Conservation (phyloP, 2,329 filamentous ascomycete genomes). For the Cladosporium sp. region DNA sequence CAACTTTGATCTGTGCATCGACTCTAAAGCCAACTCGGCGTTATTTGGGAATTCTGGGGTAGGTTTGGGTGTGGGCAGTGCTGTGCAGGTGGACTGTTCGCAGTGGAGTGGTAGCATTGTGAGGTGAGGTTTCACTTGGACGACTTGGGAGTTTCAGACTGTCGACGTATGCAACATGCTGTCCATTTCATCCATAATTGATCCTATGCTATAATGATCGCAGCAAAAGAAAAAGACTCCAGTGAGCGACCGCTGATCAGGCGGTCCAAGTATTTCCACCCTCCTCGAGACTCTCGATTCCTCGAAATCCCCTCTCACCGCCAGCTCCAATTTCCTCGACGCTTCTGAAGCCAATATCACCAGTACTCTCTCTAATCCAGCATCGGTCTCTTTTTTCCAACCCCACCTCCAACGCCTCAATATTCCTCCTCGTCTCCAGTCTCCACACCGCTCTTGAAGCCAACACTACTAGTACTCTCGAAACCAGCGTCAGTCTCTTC, state of each 20-base stretch:
- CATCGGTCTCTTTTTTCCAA: constrained; percentile 16
- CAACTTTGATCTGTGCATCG: constrained; percentile 41
- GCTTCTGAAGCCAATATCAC: constrained; percentile 12
- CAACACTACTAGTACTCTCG: constrained; percentile 9
- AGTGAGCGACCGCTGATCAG: too few species aligned
- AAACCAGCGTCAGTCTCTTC: constrained; percentile 17
- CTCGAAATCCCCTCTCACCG: constrained; percentile 17
- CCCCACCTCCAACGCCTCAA: background rate
- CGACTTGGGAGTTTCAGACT: background rate
- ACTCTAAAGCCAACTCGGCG: constrained; percentile 34
- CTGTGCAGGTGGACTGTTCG: constrained; percentile 28
- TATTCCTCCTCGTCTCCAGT: constrained; percentile 19
- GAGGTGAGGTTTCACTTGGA: background rate
- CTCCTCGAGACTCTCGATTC: background rate
- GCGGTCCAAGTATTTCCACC: too few species aligned
- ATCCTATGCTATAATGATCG: too few species aligned
- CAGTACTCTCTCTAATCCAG: constrained; percentile 13
- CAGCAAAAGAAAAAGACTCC: too few species aligned
- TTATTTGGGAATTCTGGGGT: constrained; percentile 33
- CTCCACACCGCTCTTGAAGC: constrained; percentile 12
- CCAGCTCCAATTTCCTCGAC: constrained; percentile 15
- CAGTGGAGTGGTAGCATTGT: constrained; percentile 19
- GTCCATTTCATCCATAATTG: too few species aligned
- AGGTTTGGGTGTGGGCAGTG: constrained; percentile 32
- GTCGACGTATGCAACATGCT: too few species aligned